phyloP scores from a whole-genome alignment of 176 grass and related monocot genomes.

The Oryza glumipatula region DNA sequence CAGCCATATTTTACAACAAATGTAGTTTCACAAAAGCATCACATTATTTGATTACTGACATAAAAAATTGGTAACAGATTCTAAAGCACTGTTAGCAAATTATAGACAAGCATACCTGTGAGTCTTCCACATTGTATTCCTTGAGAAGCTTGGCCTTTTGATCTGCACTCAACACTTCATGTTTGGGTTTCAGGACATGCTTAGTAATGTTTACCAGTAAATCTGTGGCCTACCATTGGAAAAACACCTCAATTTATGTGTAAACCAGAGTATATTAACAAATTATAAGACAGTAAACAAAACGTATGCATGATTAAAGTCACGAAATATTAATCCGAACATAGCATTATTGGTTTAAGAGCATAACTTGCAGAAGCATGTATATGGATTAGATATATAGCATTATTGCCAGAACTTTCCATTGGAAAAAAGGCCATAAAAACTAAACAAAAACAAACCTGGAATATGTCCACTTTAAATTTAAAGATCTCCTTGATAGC shows the following conservation, averaged over 20 bases:
- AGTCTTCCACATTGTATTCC: slow-evolving; percentile 63
- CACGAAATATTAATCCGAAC: background rate
- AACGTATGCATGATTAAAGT: slow-evolving; percentile 4
- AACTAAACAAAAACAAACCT: slow-evolving; percentile 48
- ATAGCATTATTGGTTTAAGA: background rate
- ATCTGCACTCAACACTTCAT: slow-evolving; percentile 65
- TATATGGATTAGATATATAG: background rate
- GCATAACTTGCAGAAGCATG: background rate
- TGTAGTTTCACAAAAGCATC: background rate
- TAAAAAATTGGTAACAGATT: slow-evolving; percentile 18
- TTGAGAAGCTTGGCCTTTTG: slow-evolving; percentile 73
- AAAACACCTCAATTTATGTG: slow-evolving; percentile 26
- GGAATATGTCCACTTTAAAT: slow-evolving; percentile 77
- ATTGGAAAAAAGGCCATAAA: background rate
- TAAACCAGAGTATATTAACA: slow-evolving; percentile 10
- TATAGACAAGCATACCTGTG: slow-evolving; percentile 62
- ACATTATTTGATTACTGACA: slow-evolving; percentile 7
- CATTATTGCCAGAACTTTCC: background rate
- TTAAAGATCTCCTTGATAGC: slow-evolving; percentile 69
- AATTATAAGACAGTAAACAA: slow-evolving; percentile 20
- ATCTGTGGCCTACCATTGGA: slow-evolving; percentile 69
- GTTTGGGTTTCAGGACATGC: slow-evolving; percentile 83
- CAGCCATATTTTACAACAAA: background rate
- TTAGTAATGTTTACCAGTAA: slow-evolving; percentile 87
- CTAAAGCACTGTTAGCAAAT: slow-evolving; percentile 7